phyloP scores from a whole-genome alignment of 352 stramenopile species.

The Globisporangium alternatum region DNA sequence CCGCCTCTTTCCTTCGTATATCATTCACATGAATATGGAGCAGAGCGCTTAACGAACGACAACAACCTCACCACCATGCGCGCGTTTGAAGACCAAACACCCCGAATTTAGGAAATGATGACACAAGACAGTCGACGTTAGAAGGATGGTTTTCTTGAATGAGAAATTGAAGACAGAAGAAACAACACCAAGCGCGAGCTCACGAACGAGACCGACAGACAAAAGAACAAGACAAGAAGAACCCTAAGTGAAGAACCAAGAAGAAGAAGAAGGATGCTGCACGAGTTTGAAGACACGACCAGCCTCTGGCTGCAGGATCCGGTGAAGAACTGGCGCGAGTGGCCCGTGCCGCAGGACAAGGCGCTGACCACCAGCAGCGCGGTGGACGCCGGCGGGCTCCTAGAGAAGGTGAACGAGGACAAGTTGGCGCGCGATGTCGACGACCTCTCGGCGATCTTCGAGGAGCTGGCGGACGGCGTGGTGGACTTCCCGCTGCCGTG shows the following conservation, averaged over 20 bases:
- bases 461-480: slow-evolving; percentile 59
- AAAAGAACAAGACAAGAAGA: slow-evolving; percentile 46
- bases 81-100: slow-evolving; percentile 58
- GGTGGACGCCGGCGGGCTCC: slow-evolving; percentile 26
- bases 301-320: slow-evolving; percentile 53
- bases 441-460: slow-evolving; percentile 71
- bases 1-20: slow-evolving; percentile 61
- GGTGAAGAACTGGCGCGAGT: slow-evolving; percentile 50
- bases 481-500: slow-evolving; percentile 57
- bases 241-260: slow-evolving; percentile 22
- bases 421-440: slow-evolving; percentile 76
- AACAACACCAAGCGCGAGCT: slow-evolving; percentile 19
- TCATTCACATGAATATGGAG: slow-evolving; percentile 51
- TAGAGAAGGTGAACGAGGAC: slow-evolving; percentile 70
- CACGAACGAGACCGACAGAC: slow-evolving; percentile 11
- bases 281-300: slow-evolving; percentile 53
- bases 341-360: slow-evolving; percentile 43
- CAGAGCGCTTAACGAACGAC: slow-evolving; percentile 35
- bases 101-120: slow-evolving; percentile 76
- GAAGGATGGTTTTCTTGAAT: slow-evolving; percentile 82
- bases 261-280: slow-evolving; percentile 52
- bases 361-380: slow-evolving; percentile 9
- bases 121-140: slow-evolving; percentile 64
- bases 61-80: slow-evolving; percentile 4
- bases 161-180: slow-evolving; percentile 73